Percentiles rank a stretch among this genome's conserved stretches.
phyloP scores from a whole-genome alignment of 169 alveolate genomes.

The Eimeria tenella region DNA sequence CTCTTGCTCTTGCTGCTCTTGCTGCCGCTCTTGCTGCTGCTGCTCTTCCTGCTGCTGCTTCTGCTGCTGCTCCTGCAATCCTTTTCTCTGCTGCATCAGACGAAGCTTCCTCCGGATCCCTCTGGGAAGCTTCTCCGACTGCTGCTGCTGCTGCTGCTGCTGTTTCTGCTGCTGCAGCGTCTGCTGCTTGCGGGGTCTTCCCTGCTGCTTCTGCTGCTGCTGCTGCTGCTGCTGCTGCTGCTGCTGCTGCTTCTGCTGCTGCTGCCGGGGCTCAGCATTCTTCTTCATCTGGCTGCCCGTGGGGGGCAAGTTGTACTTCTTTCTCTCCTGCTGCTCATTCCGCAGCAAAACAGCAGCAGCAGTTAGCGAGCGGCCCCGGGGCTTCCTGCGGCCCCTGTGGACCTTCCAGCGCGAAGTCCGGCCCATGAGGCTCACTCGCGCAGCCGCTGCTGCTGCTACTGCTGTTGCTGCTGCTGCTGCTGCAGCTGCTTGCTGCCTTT shows the following conservation, averaged over 20 bases:
- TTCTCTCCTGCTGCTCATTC: conserved; percentile 2
- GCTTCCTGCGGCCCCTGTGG: conserved; percentile 13
- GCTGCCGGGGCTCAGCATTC: conserved; percentile 13
- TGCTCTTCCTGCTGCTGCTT: conserved; percentile 10
- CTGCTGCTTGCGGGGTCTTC: not conserved
- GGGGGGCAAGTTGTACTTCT: conserved; percentile 14
- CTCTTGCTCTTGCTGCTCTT: conserved; percentile 9
- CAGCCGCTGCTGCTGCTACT: not conserved
- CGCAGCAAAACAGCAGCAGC: conserved; percentile 35
- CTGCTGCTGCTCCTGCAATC: conserved; percentile 4
- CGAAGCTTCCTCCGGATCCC: conserved; percentile 7
- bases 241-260: conserved; percentile 23
- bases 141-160: conserved; percentile 15
- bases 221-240: conserved; percentile 4
- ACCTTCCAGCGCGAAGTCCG: conserved; percentile 40
- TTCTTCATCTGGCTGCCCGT: not conserved
- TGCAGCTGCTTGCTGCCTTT: not conserved
- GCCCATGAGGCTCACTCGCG: not conserved
- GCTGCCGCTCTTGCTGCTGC: conserved; percentile 3
- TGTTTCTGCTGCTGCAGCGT: not conserved
- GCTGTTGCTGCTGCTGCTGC: conserved; percentile 24
- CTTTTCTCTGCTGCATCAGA: conserved; percentile 25
- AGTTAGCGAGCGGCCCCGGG: conserved; percentile 9
- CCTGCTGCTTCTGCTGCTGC: not conserved
- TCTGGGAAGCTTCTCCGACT: conserved; percentile 10